Evolutionary conservation across 1,284 basidiomycete genomes (phyloP), one percentile per base, ranked within the genome.

Genomic region (Schizopora paradoxa): DNA sequence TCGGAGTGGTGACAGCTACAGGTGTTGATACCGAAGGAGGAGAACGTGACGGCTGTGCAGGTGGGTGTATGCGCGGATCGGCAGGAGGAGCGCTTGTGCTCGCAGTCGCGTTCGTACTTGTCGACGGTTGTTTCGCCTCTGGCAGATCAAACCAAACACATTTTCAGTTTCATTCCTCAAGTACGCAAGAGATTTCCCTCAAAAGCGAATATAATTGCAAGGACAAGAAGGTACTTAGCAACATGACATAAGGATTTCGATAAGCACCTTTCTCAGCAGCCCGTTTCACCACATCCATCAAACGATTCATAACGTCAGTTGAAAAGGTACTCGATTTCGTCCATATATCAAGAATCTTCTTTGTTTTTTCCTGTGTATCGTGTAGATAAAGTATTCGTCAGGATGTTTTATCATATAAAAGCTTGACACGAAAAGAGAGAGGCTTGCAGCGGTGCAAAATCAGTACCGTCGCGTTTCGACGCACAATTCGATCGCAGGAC

Each of bases 301-400:
- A 69, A 56, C 77, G 81, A 51, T 76, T 68, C 58, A 91, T 67
- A 55, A 86, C 76, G 55, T 72, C 61, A 55, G 80, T 61, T 48
- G 89, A 82, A 68, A 96, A 96, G 38, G 92, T 93, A 65, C 72
- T 77, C 51, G 80, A 79, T 66, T 91, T 93, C 60, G 75, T 76
- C 92, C 92, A 96, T 58, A 96, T 95, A 66, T 95, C 93, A 66
- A 92, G 77, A 59, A 96, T 82, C 69, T 95, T 96, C 73, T 86
- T 85, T 41, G 87, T 77, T 69, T 96, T 96, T 72, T 95, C 93
- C 92, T 96, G 73, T 64, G 58, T 60, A 57, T 54, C 53, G 43
- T 61, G 51, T 50, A 49, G n/a, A n/a, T n/a, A n/a, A n/a, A n/a
- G n/a, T n/a, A n/a, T n/a, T n/a, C 54, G 67, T 69, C 58, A 73